Evolutionary conservation across 169 alveolate species (phyloP), one percentile per base, ranked within the genome.

Genomic region (Miamiensis avidus): DNA sequence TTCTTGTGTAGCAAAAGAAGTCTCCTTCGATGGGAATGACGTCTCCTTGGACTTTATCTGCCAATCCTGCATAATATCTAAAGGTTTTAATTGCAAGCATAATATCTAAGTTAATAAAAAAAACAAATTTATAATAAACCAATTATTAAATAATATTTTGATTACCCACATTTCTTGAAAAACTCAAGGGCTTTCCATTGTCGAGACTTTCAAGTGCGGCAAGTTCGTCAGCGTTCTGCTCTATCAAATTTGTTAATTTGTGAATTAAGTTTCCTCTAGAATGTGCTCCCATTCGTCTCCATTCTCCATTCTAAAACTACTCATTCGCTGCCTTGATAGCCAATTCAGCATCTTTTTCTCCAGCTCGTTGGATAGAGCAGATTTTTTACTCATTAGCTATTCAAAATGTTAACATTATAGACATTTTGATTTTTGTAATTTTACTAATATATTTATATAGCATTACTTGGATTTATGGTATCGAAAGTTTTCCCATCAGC

Each of bases 161-260:
- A 49, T 49, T 11, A 49, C 20, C 69, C 26, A 11, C 4, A 73
- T 78, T 83, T 33, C 88, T 91, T 29, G 88, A 75, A 31, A 76
- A 26, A 0, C 73, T 28, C 16, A 92, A 29, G n/a, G 98, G 96
- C 85, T 95, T 97, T 30, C 99, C 99, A 82, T 90, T 93, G 82
- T 97, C 97, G 69, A 96, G 81, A 34, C 94, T 73, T 83, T 97
- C 99, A 25, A 95, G 88, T 25, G 84, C 81, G 0, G 97, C 97
- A n/a, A 97, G 85, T 76, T 89, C 93, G 74, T 97, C 97, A 29
- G 33, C 75, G 76, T 97, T 91, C 85, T 85, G 29, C 31, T 93
- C 95, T 30, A 95, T 87, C 72, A 94, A 89, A 84, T 93, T 95
- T 0, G 98, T 98, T 26, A 97, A 90, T 84, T 89, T 91, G 75